Evolutionary conservation across 2,329 filamentous ascomycete genomes (phyloP).

Genomic region (Penicillium verrucosum): DNA sequence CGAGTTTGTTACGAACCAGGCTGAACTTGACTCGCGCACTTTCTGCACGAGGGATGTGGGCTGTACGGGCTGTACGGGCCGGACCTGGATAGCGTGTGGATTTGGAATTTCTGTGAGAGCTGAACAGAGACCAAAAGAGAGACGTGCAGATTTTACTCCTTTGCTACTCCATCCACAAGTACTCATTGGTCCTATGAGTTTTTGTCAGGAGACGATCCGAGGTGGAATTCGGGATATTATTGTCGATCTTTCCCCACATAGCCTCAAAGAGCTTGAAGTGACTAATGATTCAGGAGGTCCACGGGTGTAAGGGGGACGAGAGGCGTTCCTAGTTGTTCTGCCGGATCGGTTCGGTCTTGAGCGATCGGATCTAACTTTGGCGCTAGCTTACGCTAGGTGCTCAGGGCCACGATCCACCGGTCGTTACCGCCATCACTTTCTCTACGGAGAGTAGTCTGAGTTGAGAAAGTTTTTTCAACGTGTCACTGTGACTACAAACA

Average conservation of each 20-base stretch:
- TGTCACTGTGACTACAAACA: background rate
- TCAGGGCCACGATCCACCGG: background rate
- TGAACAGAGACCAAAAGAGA: constrained; percentile 3
- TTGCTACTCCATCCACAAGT: background rate
- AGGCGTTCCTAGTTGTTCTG: background rate
- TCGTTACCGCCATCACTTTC: background rate
- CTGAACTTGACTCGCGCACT: constrained; percentile 9
- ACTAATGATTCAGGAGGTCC: background rate
- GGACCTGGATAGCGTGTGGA: background rate
- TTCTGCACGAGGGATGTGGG: constrained; percentile 8
- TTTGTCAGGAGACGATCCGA: background rate
- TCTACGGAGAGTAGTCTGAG: background rate
- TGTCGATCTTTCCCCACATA: constrained; percentile 18
- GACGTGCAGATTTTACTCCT: background rate
- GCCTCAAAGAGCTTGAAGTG: background rate
- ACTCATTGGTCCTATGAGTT: background rate
- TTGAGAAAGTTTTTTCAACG: background rate
- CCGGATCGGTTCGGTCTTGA: background rate
- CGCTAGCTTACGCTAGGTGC: background rate
- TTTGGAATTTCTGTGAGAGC: background rate
- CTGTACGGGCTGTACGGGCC: background rate
- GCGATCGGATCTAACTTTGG: background rate
- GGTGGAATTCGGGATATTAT: constrained; percentile 16
- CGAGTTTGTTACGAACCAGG: constrained; percentile 9
- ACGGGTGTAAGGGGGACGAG: constrained; percentile 1